Evolutionary conservation across 2,329 filamentous ascomycete genomes (phyloP), one percentile per base, ranked within the genome.

Genomic region (Neoascochyta sp.): DNA sequence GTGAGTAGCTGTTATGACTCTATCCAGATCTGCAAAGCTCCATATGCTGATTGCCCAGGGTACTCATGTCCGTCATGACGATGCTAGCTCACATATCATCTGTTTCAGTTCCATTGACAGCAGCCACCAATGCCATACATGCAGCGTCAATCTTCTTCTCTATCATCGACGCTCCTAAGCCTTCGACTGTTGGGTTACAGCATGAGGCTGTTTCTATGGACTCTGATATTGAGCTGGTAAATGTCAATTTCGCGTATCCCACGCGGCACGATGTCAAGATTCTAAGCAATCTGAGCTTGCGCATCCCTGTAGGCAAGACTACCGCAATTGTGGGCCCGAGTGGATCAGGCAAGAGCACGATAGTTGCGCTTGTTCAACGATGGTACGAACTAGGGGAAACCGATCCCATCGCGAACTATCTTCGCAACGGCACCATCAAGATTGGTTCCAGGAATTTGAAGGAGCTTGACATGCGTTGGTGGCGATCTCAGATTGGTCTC

Each of bases 281-380:
- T 25, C 89, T 96, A 82, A 69, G 89, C 23, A 78, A 81, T 42
- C 81, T 95, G 23, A 82, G 70, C 32, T 74, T 95, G 1, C 62
- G 73, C 1, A 81, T 95, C 21, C 86, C 86, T 2, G 86, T 87
- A 4, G 88, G 89, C n/a, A 93, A 93, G 66, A 87, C 82, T 3
- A 95, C 89, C 3, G 90, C 90, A 1, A 71, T 96, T 9, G 90
- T 96, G 6, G 90, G 90, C 30, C 86, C 89, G 0, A 95, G 88
- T 12, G 90, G 89, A 5, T 93, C 84, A 18, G 90, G 90, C 21
- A 96, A 95, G 67, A 89, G 83, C 54, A 95, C 89, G 0, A 87
- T 95, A 42, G 82, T 95, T 16, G 89, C 88, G 7, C 70, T 96
- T 16, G 82, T 95, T 1, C 88, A 95, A 64, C 41, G 90, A 15